Evolutionary conservation across 148 eudicot genomes (phyloP), one percentile per base, ranked within the genome.

Genomic region (Vaccinium darrowii): DNA sequence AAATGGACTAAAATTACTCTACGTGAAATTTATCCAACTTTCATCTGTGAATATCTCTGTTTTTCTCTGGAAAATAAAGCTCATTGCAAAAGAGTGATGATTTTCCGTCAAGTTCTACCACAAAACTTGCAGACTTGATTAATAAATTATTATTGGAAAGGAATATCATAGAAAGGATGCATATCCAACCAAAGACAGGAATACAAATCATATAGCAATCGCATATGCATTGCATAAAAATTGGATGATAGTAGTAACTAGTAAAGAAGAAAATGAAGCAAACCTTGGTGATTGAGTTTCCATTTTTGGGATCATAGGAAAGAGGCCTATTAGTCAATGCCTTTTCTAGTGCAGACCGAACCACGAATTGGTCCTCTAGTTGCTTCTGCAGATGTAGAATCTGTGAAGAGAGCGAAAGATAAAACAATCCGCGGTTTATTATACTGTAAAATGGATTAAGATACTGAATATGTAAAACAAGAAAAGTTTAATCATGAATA

Each of bases 331-430:
- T 79, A 65, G 79, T 69, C 75, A 81, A 39, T 84, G 89, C 91
- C 74, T 63, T 88, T 80, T 90, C 91, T 57, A 88, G 86, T 2
- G 84, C 86, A 30, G 81, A 81, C 1, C 90, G 77, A 19, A 80
- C 81, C 33, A 80, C 56, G 72, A 81, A 82, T 80, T 88, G 93
- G 82, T 86, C 86, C 30, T 91, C 88, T 1, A 91, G 90, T 81
- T 91, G 89, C 83, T 88, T 89, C 86, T 88, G 89, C 52, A 91
- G 91, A 76, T 90, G 88, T 60, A 82, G 63, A 85, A 89, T 87
- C 93, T 91, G 81, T 72, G 81, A 76, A 51, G 19, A 23, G 36
- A 49, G 25, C 25, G 74, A 56, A 23, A 80, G 21, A 57, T 21
- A 25, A 75, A 47, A 58, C 19, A 69, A 69, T 51, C 77, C 11